These are phyloP conservation scores for Discostella stelligera DNA, from an alignment of 352 stramenopile genomes.

Conservation along the genomic window DNA sequence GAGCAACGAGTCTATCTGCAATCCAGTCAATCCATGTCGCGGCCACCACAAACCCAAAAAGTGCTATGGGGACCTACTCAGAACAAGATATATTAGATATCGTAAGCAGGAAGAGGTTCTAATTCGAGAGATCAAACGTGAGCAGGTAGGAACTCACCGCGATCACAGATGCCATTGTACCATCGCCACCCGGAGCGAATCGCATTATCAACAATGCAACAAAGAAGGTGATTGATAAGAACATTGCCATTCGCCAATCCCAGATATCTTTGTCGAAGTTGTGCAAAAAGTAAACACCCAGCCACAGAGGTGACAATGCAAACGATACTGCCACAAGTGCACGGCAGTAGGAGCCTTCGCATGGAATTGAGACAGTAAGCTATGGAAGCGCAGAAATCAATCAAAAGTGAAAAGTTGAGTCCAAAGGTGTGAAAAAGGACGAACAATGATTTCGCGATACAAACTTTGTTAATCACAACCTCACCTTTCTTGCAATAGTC, in stretches of 20 bases:
- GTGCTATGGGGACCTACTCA: conserved; percentile 69
- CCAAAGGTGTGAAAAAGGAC: neutral
- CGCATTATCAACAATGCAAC: conserved; percentile 54
- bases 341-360: conserved; percentile 86
- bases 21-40: conserved; percentile 84
- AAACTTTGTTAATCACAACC: neutral
- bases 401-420: neutral
- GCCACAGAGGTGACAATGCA: conserved; percentile 85
- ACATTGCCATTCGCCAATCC: conserved; percentile 33
- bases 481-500: conserved; percentile 65
- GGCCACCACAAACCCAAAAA: conserved; percentile 82
- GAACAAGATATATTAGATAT: conserved; percentile 20
- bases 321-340: conserved; percentile 86
- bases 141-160: conserved; percentile 22
- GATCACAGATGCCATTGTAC: conserved; percentile 40
- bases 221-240: conserved; percentile 25
- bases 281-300: conserved; percentile 79
- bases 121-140: neutral
- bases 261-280: conserved; percentile 46
- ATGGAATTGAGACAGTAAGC: conserved; percentile 84
- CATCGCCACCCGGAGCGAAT: conserved; percentile 66
- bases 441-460: neutral
- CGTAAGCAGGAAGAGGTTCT: conserved; percentile 25
- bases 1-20: conserved; percentile 75
- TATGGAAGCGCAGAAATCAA: conserved; percentile 44